Evolutionary conservation across 2,329 filamentous ascomycete genomes (phyloP).

Genomic region (Paramyrothecium sp.): DNA sequence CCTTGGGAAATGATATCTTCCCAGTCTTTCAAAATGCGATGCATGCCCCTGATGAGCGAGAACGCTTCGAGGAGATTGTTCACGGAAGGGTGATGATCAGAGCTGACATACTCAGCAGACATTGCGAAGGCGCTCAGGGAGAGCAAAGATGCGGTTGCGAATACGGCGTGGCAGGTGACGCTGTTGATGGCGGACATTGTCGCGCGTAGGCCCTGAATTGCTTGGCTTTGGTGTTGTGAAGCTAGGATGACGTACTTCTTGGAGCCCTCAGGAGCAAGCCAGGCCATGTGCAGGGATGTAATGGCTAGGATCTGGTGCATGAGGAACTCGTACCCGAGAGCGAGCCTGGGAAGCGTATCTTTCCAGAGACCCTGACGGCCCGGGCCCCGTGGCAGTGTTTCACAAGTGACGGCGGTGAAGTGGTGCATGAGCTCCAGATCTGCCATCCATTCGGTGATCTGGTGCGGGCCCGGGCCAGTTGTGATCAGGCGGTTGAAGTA

Average conservation of each 20-base stretch:
- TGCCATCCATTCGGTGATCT: slow-evolving; percentile 23
- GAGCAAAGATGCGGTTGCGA: slow-evolving; percentile 28
- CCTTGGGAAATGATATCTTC: background rate
- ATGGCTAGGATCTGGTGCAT: slow-evolving; percentile 30
- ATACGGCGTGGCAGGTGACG: slow-evolving; percentile 30
- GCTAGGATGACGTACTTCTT: slow-evolving; percentile 21
- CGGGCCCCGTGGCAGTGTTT: slow-evolving; percentile 26
- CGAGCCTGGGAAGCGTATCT: slow-evolving; percentile 21
- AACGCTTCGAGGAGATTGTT: background rate
- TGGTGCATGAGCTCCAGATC: slow-evolving; percentile 36
- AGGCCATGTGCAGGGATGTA: slow-evolving; percentile 25
- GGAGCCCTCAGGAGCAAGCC: slow-evolving; percentile 19
- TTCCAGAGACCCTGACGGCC: slow-evolving; percentile 27
- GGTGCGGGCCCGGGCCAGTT: slow-evolving; percentile 10
- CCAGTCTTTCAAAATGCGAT: background rate
- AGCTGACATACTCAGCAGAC: slow-evolving; percentile 2
- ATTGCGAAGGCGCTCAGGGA: slow-evolving; percentile 28
- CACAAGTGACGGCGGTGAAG: slow-evolving; percentile 25
- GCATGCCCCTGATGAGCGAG: background rate
- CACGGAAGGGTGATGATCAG: background rate
- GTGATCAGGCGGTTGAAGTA: slow-evolving; percentile 19
- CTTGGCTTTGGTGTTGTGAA: slow-evolving; percentile 29
- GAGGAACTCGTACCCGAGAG: slow-evolving; percentile 22
- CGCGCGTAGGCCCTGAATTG: slow-evolving; percentile 25
- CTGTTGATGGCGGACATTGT: slow-evolving; percentile 20